phyloP scores from a whole-genome alignment of 2,329 filamentous ascomycete genomes.

The Neofusicoccum sp. region DNA sequence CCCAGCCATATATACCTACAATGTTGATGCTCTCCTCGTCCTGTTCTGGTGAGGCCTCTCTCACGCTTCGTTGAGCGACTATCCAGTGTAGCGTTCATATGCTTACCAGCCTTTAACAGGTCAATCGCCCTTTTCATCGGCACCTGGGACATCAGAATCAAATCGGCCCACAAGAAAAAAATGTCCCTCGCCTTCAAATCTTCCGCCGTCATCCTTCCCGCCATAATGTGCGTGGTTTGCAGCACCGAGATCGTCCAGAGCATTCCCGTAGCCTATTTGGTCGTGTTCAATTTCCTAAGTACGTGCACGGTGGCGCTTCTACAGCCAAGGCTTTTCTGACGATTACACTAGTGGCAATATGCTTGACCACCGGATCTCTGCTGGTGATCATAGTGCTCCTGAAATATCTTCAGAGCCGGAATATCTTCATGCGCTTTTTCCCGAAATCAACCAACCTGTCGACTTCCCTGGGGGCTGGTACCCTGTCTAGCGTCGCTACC shows the following conservation, averaged over 20 bases:
- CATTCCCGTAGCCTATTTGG: slow-evolving; percentile 7
- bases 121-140: slow-evolving; percentile 15
- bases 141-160: slow-evolving; percentile 12
- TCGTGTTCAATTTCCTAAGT: slow-evolving; percentile 8
- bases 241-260: background rate
- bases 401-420: slow-evolving; percentile 13
- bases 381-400: slow-evolving; percentile 9
- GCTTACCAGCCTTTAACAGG: background rate
- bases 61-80: no score
- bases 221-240: background rate
- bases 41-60: slow-evolving; percentile 17
- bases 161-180: background rate
- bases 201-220: slow-evolving; percentile 5
- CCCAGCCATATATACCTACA: slow-evolving; percentile 12
- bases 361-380: slow-evolving; percentile 7
- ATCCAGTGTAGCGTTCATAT: no score
- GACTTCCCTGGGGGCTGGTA: background rate
- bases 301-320: background rate
- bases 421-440: slow-evolving; percentile 9
- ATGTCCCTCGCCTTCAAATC: slow-evolving; percentile 10
- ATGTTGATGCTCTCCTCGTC: slow-evolving; percentile 15
- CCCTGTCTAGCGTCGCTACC: background rate
- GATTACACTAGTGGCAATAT: background rate
- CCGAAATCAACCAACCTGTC: background rate
- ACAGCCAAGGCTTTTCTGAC: background rate